Conservation (phyloP, 306 rosid species). For the Benincasa hispida region DNA sequence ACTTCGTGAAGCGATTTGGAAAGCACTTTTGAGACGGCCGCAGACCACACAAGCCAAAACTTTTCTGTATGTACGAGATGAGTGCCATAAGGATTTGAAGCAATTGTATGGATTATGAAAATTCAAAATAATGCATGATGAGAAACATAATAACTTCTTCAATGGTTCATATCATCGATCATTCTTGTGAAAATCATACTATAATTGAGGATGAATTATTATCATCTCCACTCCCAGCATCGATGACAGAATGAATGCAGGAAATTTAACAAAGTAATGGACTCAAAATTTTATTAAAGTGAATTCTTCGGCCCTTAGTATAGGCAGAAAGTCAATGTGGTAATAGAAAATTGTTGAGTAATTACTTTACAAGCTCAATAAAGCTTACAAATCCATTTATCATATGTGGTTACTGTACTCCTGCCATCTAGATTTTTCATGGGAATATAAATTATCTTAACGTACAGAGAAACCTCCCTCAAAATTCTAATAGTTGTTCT, state of each 20-base stretch:
- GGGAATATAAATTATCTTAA: not conserved
- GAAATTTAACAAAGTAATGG: not conserved
- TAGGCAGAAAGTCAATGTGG: not conserved
- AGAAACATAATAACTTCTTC: not conserved
- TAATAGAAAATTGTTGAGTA: not conserved
- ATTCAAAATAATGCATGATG: not conserved
- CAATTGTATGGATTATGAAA: not conserved
- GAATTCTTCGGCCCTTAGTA: not conserved
- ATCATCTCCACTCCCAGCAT: not conserved
- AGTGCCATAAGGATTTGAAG: constrained; percentile 9
- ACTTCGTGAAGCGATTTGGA: constrained; percentile 95
- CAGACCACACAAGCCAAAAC: constrained; percentile 99
- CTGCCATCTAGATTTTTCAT: not conserved
- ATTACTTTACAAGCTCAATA: not conserved
- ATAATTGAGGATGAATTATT: not conserved
- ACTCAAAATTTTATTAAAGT: not conserved
- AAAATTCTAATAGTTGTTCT: not conserved
- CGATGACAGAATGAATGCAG: not conserved
- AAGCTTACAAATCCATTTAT: not conserved
- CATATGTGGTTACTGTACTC: not conserved
- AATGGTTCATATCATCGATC: not conserved
- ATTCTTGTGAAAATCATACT: not conserved
- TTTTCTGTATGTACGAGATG: constrained; percentile 51
- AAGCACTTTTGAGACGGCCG: constrained; percentile 97
- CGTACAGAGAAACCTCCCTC: not conserved